Evolutionary conservation across 768 basidiomycete genomes (phyloP).

Genomic region (Hysterangium stoloniferum): DNA sequence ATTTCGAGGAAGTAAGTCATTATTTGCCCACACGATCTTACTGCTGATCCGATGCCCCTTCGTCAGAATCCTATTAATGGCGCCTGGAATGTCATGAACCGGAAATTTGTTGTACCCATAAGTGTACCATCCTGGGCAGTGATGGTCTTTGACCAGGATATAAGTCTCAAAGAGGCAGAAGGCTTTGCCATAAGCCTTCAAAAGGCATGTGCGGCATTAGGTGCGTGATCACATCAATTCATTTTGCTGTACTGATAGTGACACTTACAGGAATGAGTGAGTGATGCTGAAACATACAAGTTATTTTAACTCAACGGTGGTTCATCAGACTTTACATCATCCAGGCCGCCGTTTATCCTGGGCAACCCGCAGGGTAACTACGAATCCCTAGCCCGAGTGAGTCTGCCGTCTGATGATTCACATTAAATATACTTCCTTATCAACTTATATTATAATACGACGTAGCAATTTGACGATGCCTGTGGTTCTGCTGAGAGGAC

Average conservation of each 20-base stretch:
- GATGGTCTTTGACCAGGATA: neutral
- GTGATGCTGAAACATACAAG: neutral
- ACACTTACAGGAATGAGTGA: slow-evolving; percentile 1
- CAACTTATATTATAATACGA: too few relatives aligned
- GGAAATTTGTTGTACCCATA: neutral
- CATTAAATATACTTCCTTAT: too few relatives aligned
- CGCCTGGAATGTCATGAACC: neutral
- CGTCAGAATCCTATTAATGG: neutral
- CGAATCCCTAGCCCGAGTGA: neutral
- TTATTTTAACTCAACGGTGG: neutral
- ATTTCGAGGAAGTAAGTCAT: neutral
- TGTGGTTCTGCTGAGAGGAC: neutral
- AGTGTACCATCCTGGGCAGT: neutral
- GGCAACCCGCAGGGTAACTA: neutral
- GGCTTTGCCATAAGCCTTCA: neutral
- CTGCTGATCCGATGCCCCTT: too few relatives aligned
- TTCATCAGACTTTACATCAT: neutral
- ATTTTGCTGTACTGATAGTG: neutral
- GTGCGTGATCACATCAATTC: neutral
- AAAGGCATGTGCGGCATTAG: neutral
- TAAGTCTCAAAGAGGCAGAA: neutral
- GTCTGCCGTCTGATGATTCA: neutral
- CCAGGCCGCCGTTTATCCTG: neutral
- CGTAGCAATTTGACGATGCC: neutral
- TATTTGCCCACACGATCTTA: neutral